phyloP scores from a whole-genome alignment of 2,329 filamentous ascomycete genomes.

The Cercospora sp. region DNA sequence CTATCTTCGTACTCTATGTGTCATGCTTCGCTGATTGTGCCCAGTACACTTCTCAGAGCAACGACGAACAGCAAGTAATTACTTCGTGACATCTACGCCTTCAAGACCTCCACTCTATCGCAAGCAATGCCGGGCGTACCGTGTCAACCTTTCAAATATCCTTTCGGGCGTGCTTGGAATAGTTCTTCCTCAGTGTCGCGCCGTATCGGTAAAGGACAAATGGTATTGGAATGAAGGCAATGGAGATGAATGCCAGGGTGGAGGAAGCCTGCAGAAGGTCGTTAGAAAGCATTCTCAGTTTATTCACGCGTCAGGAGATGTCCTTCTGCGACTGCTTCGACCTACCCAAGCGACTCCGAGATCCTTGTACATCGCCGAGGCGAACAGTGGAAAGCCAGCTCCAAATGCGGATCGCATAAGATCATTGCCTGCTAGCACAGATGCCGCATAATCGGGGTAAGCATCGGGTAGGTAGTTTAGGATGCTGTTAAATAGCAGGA shows the following conservation, averaged over 20 bases:
- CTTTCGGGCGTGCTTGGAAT: slow-evolving; percentile 46
- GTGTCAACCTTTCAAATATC: slow-evolving; percentile 38
- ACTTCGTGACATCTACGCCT: neutral
- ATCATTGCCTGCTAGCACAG: slow-evolving; percentile 49
- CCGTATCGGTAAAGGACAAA: slow-evolving; percentile 49
- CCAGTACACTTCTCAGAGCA: neutral
- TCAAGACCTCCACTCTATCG: neutral
- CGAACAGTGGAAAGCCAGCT: slow-evolving; percentile 41
- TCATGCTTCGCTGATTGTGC: neutral
- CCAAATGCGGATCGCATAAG: slow-evolving; percentile 45
- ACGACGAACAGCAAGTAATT: neutral
- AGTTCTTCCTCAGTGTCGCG: slow-evolving; percentile 43
- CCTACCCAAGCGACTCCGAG: slow-evolving; percentile 45
- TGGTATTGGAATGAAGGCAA: slow-evolving; percentile 51
- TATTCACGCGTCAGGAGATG: neutral
- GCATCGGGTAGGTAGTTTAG: slow-evolving; percentile 49
- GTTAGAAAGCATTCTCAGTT: neutral
- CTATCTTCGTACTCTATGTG: neutral
- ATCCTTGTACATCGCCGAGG: slow-evolving; percentile 42
- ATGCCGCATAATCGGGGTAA: slow-evolving; percentile 47
- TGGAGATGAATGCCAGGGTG: slow-evolving; percentile 44
- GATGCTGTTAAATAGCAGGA: slow-evolving; percentile 52
- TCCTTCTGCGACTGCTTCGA: neutral
- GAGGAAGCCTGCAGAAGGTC: slow-evolving; percentile 33
- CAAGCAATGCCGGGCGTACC: neutral